Evolutionary conservation across 768 basidiomycete genomes (phyloP), one percentile per base, ranked within the genome.

Genomic region (Tulasnella sp.): DNA sequence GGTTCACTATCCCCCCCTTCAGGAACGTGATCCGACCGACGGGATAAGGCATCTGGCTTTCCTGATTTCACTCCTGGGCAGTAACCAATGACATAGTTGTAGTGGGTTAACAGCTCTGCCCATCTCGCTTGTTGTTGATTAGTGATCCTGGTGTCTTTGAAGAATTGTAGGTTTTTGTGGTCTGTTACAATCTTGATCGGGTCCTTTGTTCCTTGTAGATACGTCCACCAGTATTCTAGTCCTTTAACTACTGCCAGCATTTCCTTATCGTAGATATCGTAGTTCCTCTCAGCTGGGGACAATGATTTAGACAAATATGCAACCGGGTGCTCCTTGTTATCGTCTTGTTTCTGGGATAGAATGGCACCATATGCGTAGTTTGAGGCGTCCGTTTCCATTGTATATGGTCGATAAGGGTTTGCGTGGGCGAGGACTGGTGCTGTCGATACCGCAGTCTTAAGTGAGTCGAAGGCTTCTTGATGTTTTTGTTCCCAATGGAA

Each of bases 51-150:
- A 29, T 71, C 70, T 20, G 70, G 70, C 40, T 71, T 71, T 6
- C 37, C 42, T n/a, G 70, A 71, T 10, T 18, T 39, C 0, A 10
- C 23, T 10, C 70, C 70, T 37, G 75, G 13, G 84, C 85, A 7
- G 84, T 86, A 77, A 70, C 80, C 80, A 85, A 79, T 55, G 26
- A 29, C 35, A 61, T 85, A 86, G 51, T 86, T 80, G 79, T 83
- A 87, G 10, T 85, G 81, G 0, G 84, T 79, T 0, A 89, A 81
- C 16, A 83, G 80, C 0, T 83, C 77, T 0, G 84, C 82, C 88
- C 88, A 89, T 9, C 84, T 77, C 0, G 85, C 86, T 82, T 89
- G 87, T 15, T 85, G 73, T 5, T 83, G 80, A 78, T 84, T 87
- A 0, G 89, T 82, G 11, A 85, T 39, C 16, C 40, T 39, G 0